These are phyloP conservation scores for Mrakiaceae sp. DNA, from an alignment of 1,284 basidiomycete genomes.

Conservation along the genomic window DNA sequence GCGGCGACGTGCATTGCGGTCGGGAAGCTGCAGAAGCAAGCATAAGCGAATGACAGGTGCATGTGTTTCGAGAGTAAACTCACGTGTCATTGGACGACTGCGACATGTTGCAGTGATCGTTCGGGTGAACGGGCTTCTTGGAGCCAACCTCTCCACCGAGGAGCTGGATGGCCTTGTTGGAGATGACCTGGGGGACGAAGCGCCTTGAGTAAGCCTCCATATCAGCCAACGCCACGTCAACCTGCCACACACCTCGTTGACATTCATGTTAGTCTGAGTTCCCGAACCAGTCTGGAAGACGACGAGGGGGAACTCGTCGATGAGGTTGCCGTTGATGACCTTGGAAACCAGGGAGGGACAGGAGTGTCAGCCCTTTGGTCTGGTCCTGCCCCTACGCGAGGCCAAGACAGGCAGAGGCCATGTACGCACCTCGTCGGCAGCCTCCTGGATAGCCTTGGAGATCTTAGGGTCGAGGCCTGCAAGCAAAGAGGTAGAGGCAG, in stretches of 20 bases:
- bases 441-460: slow-evolving; percentile 78
- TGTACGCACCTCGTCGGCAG: slow-evolving; percentile 74
- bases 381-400: too few species aligned
- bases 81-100: slow-evolving; percentile 98
- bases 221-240: neutral
- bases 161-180: slow-evolving; percentile 94
- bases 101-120: slow-evolving; percentile 99
- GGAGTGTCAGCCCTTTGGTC: neutral
- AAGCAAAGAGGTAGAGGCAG: neutral
- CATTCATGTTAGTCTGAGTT: slow-evolving; percentile 99
- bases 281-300: slow-evolving; percentile 99
- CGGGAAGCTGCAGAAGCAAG: slow-evolving; percentile 58
- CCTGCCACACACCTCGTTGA: slow-evolving; percentile 54
- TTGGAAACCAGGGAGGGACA: slow-evolving; percentile 27
- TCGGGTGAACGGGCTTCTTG: slow-evolving; percentile 97
- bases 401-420: too few species aligned
- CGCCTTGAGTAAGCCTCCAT: neutral
- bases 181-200: slow-evolving; percentile 62
- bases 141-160: slow-evolving; percentile 91
- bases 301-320: slow-evolving; percentile 93
- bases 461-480: slow-evolving; percentile 70
- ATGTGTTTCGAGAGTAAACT: slow-evolving; percentile 23
- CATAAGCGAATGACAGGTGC: neutral
- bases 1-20: slow-evolving; percentile 99
- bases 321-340: slow-evolving; percentile 91